A percentile compares a stretch with the other conserved stretches of the same genome.
Conservation (phyloP, 176 grass and related monocot species). For the Phragmites australis region DNA sequence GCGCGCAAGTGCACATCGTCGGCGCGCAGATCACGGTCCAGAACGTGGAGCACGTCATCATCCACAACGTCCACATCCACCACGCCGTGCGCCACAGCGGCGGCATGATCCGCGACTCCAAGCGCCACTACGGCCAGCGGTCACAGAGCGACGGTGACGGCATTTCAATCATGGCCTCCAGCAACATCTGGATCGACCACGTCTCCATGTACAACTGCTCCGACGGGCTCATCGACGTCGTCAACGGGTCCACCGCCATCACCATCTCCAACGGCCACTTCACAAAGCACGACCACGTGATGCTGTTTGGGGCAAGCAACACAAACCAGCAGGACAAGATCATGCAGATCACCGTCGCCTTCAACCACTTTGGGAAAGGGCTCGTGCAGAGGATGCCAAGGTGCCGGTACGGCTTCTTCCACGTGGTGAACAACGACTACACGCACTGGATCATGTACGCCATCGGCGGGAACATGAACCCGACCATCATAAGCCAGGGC, state of each 20-base stretch:
- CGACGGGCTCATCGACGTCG: conserved; percentile 77
- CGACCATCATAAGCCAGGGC: conserved; percentile 89
- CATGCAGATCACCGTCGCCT: conserved; percentile 84
- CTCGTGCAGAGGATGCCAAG: conserved; percentile 89
- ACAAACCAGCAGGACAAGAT: conserved; percentile 30
- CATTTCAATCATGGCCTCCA: conserved; percentile 51
- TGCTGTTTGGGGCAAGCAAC: conserved; percentile 87
- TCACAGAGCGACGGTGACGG: conserved; percentile 69
- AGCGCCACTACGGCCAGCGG: conserved; percentile 37
- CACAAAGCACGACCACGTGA: conserved; percentile 72
- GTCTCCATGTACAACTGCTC: conserved; percentile 65
- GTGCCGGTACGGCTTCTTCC: conserved; percentile 74
- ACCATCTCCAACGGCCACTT: conserved; percentile 86
- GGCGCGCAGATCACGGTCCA: conserved; percentile 67
- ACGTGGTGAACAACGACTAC: conserved; percentile 93
- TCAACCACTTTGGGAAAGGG: conserved; percentile 86
- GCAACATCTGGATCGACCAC: conserved; percentile 77
- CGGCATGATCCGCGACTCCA: conserved; percentile 63
- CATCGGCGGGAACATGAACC: conserved; percentile 69
- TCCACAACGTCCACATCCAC: conserved; percentile 71
- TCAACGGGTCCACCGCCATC: conserved; percentile 66
- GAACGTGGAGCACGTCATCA: conserved; percentile 59
- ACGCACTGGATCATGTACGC: conserved; percentile 92
- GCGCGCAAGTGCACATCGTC: conserved; percentile 66
- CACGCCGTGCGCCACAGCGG: conserved; percentile 40